Percentiles rank a stretch among this genome's conserved stretches.
phyloP scores from a whole-genome alignment of 208 protist species.

The Trypanosoma mega region DNA sequence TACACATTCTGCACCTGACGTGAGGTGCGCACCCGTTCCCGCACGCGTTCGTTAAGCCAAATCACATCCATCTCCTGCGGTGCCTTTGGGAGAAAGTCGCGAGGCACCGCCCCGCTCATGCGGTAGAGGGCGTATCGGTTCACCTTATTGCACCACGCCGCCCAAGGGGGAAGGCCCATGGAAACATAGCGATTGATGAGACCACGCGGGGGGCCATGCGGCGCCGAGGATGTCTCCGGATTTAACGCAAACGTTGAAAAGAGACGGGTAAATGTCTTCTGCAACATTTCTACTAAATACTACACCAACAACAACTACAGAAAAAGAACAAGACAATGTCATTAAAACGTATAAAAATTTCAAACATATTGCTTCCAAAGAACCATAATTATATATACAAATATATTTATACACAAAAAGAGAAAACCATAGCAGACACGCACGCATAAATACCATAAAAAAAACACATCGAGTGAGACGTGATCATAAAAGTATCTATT shows the following conservation, averaged over 20 bases:
- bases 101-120: constrained; percentile 78
- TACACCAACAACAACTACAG: not conserved
- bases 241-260: constrained; percentile 86
- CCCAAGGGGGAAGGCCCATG: constrained; percentile 89
- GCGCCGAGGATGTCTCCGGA: constrained; percentile 76
- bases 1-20: constrained; percentile 88
- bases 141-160: constrained; percentile 86
- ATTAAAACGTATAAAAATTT: constrained; percentile 1
- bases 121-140: constrained; percentile 85
- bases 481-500: too few relatives aligned
- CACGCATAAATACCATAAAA: too few relatives aligned
- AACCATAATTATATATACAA: constrained; percentile 3
- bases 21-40: constrained; percentile 86
- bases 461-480: too few relatives aligned
- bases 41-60: constrained; percentile 90
- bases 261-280: constrained; percentile 22
- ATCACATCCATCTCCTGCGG: constrained; percentile 91
- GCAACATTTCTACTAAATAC: constrained; percentile 37
- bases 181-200: constrained; percentile 89
- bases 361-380: not conserved
- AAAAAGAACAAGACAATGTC: constrained; percentile 16
- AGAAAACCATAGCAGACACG: not conserved
- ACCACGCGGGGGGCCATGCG: constrained; percentile 82
- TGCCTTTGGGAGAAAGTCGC: constrained; percentile 68
- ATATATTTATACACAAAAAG: not conserved